Base-by-base conservation (phyloP, 2,329 filamentous ascomycete species). In the Arthrobotrys entomopaga region DNA sequence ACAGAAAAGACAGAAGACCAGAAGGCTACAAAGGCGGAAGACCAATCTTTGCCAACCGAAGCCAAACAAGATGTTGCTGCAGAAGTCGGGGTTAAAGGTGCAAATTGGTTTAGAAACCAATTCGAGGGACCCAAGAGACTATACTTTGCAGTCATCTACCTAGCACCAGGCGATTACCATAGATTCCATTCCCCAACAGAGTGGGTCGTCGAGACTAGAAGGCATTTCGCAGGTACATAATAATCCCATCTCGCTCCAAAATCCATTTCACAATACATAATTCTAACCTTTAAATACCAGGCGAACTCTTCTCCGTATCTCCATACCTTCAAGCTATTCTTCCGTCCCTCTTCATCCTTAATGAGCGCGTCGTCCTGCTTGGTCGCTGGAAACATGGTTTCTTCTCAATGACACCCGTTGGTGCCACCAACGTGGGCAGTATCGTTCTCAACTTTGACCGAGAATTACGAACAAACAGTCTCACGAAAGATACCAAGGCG, bases 391-490 rank as follows among this genome's bases (percentile, higher is more conserved):
- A 93, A 65, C 96, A 92, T 87, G 95, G 95, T 16, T 98, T 99
- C 86, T 99, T 99, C 85, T 91, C 90, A 77, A 97, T 93, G 83
- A 94, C 92, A 0, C 93, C 96, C 13, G 95, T 99, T 38, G 95
- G 95, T 76, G 95, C 95, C 6, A 99, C 95, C 20, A 99, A 99
- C 79, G 95, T 99, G 50, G 95, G 95, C 65, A 96, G 91, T 72
- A 98, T 99, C 83, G 91, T 92, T 80, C 88, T 99, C 84, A 97
- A 99, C 83, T 99, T 99, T 81, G 96, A 99, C 82, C 86, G 89
- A 72, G 95, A 99, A 82, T 85, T 99, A 74, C 90, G 94, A 76
- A 96, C 96, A 59, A 99, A 99, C 83, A 93, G 89, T 78, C 85
- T 99, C 60, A 89, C 90, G 2, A 97, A 94, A 1, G 95, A 99